Evolutionary conservation across 2,329 filamentous ascomycete genomes (phyloP).

Genomic region (Talaromyces albobiverticillius): DNA sequence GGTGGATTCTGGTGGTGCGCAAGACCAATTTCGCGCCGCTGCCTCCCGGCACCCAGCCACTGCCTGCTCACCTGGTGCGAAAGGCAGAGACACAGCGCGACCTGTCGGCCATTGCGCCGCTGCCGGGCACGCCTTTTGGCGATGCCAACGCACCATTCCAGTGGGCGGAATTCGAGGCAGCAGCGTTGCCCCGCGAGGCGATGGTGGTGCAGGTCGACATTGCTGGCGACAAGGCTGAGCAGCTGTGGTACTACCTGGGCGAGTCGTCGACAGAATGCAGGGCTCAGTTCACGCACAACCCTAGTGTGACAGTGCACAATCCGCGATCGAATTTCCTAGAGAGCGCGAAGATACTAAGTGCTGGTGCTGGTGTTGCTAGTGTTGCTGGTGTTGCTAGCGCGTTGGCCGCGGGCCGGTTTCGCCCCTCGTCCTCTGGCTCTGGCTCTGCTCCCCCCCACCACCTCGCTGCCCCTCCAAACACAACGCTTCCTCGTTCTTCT

Average conservation of each 20-base stretch:
- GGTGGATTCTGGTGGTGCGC: slow-evolving; percentile 49
- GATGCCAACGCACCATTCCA: slow-evolving; percentile 55
- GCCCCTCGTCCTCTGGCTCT: neutral
- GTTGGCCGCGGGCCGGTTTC: slow-evolving; percentile 19
- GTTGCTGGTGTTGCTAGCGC: neutral
- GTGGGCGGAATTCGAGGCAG: slow-evolving; percentile 76
- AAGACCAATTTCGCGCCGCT: slow-evolving; percentile 48
- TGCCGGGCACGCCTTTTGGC: slow-evolving; percentile 65
- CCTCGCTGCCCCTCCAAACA: slow-evolving; percentile 19
- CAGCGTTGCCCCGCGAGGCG: slow-evolving; percentile 56
- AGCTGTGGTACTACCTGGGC: slow-evolving; percentile 86
- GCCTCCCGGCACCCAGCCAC: slow-evolving; percentile 44
- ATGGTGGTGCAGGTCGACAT: slow-evolving; percentile 70
- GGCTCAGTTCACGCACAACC: slow-evolving; percentile 85
- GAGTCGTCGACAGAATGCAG: slow-evolving; percentile 83
- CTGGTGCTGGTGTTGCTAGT: neutral
- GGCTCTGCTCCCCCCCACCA: slow-evolving; percentile 28
- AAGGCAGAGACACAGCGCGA: slow-evolving; percentile 55
- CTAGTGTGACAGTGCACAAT: slow-evolving; percentile 48
- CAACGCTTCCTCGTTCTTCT: slow-evolving; percentile 18
- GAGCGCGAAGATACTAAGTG: slow-evolving; percentile 39
- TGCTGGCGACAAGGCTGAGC: slow-evolving; percentile 58
- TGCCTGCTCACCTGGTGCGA: slow-evolving; percentile 47
- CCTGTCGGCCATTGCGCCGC: slow-evolving; percentile 59
- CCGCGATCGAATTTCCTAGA: slow-evolving; percentile 50